Conservation (phyloP, 2,329 filamentous ascomycete species). For the Diaporthe sp. region DNA sequence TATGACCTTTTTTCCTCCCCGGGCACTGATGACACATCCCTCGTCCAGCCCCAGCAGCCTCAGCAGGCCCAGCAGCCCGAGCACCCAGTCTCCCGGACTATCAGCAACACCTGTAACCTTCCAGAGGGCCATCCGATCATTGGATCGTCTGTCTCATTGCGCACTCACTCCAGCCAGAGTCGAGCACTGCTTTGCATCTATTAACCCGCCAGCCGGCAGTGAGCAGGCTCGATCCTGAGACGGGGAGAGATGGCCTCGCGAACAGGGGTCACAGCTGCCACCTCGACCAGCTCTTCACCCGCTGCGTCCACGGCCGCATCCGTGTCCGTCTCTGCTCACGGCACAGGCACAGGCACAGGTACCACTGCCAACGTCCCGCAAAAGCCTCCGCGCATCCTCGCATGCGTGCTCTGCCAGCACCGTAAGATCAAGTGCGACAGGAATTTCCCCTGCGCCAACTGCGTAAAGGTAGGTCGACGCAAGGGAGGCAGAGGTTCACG, state of each 20-base stretch:
- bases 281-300: slow-evolving; percentile 27
- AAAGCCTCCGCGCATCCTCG: slow-evolving; percentile 63
- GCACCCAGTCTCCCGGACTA: not conserved
- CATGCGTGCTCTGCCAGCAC: slow-evolving; percentile 71
- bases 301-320: slow-evolving; percentile 28
- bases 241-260: slow-evolving; percentile 20
- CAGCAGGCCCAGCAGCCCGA: slow-evolving; percentile 3
- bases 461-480: slow-evolving; percentile 65
- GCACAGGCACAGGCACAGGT: slow-evolving; percentile 9
- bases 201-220: not conserved
- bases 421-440: slow-evolving; percentile 75
- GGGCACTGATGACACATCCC: slow-evolving; percentile 13
- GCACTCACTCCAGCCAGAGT: not conserved
- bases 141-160: slow-evolving; percentile 9
- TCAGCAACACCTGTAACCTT: not conserved
- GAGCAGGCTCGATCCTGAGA: slow-evolving; percentile 18
- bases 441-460: slow-evolving; percentile 71
- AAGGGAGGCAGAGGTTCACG: not conserved
- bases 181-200: not conserved
- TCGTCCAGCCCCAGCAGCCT: not conserved
- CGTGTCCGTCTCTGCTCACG: slow-evolving; percentile 8
- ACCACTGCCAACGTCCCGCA: slow-evolving; percentile 19
- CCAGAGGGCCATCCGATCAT: slow-evolving; percentile 6
- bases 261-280: slow-evolving; percentile 23
- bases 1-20: not conserved